Evolutionary conservation across 1,284 basidiomycete genomes (phyloP), one percentile per base, ranked within the genome.

Genomic region (Sporisorium iseilematis-ciliati): DNA sequence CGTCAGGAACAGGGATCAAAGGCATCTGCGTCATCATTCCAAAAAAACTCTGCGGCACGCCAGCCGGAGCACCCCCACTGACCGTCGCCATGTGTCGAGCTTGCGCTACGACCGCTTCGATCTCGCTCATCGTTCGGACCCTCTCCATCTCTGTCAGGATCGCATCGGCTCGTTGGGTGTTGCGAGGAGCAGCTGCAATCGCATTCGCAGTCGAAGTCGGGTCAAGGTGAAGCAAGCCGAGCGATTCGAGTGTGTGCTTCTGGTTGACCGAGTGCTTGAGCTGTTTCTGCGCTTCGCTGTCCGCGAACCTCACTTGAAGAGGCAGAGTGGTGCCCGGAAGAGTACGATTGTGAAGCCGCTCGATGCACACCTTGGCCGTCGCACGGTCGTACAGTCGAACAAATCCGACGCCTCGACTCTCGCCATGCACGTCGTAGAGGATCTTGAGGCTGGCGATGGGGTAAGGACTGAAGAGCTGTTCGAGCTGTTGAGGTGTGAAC

Each of bases 281-380:
- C 8, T 67, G 65, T 54, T 78, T 81, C 57, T 82, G 81, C 25
- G 67, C 78, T 41, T 82, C 81, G 59, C 78, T 80, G 49, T 82
- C 81, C 16, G 81, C 81, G 43, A 82, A 82, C 18, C 81, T 54
- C 14, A 75, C 80, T 38, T 79, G 79, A 16, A 82, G 52, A 16
- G 78, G 75, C 43, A 74, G 52, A 12, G 70, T 72, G 16, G 69
- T 74, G 2, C 74, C 73, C 2, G 73, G 69, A 18, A 81, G 56
- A 11, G 79, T 56, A 7, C 66, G 66, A 12, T 78, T 78, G 40
- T 80, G 69, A 16, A 82, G 67, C 5, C 72, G 41, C 8, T 82
- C 72, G 55, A 80, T 82, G 60, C 78, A 80, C n/a, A 62, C 45
- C 49, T 79, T 73, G 6, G 81, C 81, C 10, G 70, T 57, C 7